Base-by-base conservation (phyloP, 176 grass and related monocot species). In the Phragmites australis region DNA sequence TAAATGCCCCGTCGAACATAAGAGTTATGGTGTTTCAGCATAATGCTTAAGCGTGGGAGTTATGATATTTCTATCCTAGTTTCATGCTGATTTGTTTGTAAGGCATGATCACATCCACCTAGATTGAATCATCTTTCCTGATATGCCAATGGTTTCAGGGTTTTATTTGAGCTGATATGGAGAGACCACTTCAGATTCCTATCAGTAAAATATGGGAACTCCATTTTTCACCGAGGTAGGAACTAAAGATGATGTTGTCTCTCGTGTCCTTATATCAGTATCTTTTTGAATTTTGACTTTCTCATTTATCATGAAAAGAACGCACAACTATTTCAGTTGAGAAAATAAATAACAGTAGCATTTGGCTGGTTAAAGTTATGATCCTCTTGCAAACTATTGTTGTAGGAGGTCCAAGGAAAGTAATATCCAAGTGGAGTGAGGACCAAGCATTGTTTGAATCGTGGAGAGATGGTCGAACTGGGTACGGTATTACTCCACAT, bases 111-210 rank as follows among this genome's bases (percentile, higher is more conserved):
- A 19, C 12, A 34, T 75, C 51, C 10, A 19, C 39, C 67, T 53
- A 39, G 2, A 66, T 5, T 42, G 16, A 26, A n/a, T n/a, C 57
- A 29, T 1, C 29, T 16, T 57, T 31, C 6, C 17, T 85, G 43
- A 76, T 23, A 80, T 73, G 22, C 2, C 70, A 41, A 68, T 74
- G 22, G 1, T 83, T 83, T 78, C 87, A 94, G 95, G 95, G 92
- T 98, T 76, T 82, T 98, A 45, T 98, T 98, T 93, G 95, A 98
- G 84, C 65, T 98, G 70, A 98, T 94, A 90, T 98, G 95, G 95
- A 84, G 95, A 48, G 92, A 98, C 77, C 94, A 98, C 86, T 98
- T 98, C 86, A 94, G 77, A 77, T 98, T 98, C 81, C 55, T 98
- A 61, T 98, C 95, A 60, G 88, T 37, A 76, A 98, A 98, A 82